phyloP scores from a whole-genome alignment of 306 rosid species.

The Lupinus albus region DNA sequence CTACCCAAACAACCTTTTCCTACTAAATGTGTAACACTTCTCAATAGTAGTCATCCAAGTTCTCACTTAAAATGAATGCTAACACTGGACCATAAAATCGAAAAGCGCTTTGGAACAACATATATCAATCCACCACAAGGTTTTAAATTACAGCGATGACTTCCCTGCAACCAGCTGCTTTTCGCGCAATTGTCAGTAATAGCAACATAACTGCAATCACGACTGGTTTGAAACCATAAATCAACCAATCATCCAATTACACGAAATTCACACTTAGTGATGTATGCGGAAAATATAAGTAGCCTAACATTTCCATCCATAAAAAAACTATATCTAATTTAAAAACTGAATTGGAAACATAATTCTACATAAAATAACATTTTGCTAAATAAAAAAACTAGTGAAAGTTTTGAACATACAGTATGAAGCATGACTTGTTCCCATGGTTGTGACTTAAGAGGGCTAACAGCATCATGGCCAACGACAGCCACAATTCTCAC shows the following conservation, averaged over 20 bases:
- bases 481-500: constrained; percentile 70
- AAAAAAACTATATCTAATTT: not conserved
- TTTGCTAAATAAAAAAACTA: not conserved
- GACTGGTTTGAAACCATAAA: no score
- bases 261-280: no score
- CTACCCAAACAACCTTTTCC: no score
- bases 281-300: no score
- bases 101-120: not conserved
- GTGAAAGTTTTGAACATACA: constrained; percentile 2
- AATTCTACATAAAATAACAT: no score
- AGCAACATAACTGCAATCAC: no score
- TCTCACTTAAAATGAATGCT: not conserved
- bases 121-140: not conserved
- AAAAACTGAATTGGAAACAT: not conserved
- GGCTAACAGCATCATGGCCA: constrained; percentile 71
- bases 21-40: no score
- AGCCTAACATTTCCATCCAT: not conserved
- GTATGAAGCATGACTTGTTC: constrained; percentile 85
- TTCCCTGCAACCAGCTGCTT: no score
- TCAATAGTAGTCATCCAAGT: no score
- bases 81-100: not conserved
- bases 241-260: not conserved
- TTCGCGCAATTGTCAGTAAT: no score
- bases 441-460: constrained; percentile 71
- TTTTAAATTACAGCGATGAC: no score